A percentile compares a stretch with the other conserved stretches of the same genome.
Conservation (phyloP, 306 rosid genomes). For the Cucumis melo region DNA sequence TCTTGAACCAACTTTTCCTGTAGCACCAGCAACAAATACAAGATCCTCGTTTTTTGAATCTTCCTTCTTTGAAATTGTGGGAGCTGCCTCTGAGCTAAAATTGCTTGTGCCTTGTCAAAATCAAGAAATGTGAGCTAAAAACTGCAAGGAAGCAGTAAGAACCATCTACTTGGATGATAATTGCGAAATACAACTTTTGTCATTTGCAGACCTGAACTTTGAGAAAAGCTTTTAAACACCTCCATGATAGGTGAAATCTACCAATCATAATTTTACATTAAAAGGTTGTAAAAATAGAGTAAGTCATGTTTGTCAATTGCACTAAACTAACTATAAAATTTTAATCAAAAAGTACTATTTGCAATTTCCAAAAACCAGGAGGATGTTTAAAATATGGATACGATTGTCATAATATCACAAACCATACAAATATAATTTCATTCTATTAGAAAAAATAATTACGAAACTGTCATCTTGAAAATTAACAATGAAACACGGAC, state of each 20-base stretch:
- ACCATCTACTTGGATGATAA: neutral
- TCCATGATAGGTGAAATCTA: neutral
- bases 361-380: neutral
- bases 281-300: neutral
- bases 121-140: slow-evolving; percentile 10
- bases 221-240: neutral
- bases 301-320: neutral
- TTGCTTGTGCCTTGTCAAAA: slow-evolving; percentile 36
- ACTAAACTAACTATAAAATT: neutral
- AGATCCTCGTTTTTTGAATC: slow-evolving; percentile 49
- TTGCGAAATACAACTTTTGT: neutral
- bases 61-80: slow-evolving; percentile 27
- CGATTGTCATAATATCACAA: neutral
- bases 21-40: slow-evolving; percentile 98
- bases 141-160: neutral
- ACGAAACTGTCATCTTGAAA: neutral
- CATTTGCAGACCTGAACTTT: neutral
- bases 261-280: neutral
- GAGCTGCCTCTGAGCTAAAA: slow-evolving; percentile 20
- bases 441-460: neutral
- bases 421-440: neutral
- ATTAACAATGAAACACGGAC: neutral
- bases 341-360: neutral
- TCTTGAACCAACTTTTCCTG: slow-evolving; percentile 91
- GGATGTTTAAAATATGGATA: neutral